Evolutionary conservation across 2,329 filamentous ascomycete genomes (phyloP).

Genomic region (Aspergillus unguis): DNA sequence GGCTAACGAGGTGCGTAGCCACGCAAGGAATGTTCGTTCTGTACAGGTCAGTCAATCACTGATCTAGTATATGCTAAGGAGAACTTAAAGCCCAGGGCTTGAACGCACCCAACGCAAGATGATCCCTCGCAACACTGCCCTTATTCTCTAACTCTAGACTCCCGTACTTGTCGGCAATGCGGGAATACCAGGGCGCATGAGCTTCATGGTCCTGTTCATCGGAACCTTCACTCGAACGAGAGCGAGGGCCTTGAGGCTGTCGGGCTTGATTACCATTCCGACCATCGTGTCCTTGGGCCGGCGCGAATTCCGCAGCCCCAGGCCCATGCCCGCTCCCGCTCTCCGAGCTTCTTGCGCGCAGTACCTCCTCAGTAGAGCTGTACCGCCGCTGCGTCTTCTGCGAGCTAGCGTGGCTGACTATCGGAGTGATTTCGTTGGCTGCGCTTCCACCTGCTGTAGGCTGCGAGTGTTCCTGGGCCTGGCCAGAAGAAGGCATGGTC

Average conservation of each 20-base stretch:
- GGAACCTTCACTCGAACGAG: too few species aligned
- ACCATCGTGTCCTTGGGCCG: slow-evolving; percentile 6
- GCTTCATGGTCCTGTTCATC: slow-evolving; percentile 4
- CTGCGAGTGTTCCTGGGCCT: slow-evolving; percentile 15
- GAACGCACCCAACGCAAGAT: slow-evolving; percentile 58
- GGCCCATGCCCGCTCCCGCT: too few species aligned
- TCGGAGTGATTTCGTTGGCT: slow-evolving; percentile 32
- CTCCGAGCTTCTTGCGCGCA: slow-evolving; percentile 12
- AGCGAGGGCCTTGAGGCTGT: background rate
- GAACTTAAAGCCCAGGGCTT: background rate
- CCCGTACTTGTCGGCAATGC: slow-evolving; percentile 57
- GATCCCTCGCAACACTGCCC: slow-evolving; percentile 63
- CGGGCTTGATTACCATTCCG: background rate
- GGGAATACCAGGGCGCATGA: slow-evolving; percentile 45
- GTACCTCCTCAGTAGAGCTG: slow-evolving; percentile 28
- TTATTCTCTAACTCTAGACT: slow-evolving; percentile 64
- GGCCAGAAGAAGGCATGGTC: slow-evolving; percentile 15
- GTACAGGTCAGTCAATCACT: slow-evolving; percentile 2
- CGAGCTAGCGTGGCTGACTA: slow-evolving; percentile 24
- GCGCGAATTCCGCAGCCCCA: slow-evolving; percentile 9
- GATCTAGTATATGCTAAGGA: background rate
- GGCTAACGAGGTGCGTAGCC: slow-evolving; percentile 63
- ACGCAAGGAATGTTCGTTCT: slow-evolving; percentile 68
- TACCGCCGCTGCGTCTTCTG: slow-evolving; percentile 26
- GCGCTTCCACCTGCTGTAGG: background rate